Percentiles rank a stretch among this genome's conserved stretches.
These are phyloP conservation scores for Zygotorulaspora florentina DNA, from an alignment of 805 yeast genomes.

Conservation along the genomic window DNA sequence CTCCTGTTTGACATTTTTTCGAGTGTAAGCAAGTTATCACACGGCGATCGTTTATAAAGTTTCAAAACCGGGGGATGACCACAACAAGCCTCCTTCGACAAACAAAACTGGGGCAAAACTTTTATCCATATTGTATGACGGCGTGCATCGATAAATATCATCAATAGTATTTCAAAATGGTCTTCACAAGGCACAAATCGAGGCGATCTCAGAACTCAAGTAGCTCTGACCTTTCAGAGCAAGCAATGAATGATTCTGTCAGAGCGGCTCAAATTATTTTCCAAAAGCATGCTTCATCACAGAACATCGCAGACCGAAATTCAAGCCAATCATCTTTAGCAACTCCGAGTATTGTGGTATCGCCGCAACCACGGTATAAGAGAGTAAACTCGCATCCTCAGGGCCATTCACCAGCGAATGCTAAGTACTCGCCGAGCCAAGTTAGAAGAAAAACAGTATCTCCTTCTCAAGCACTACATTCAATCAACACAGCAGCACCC, in stretches of 20 bases:
- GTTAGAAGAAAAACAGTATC: background rate
- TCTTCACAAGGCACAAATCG: conserved; percentile 9
- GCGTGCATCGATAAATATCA: too few relatives aligned
- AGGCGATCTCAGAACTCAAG: conserved; percentile 7
- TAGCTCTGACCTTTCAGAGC: conserved; percentile 14
- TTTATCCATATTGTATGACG: too few relatives aligned
- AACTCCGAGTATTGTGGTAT: background rate
- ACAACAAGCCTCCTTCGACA: too few relatives aligned
- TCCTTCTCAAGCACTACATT: background rate
- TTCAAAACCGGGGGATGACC: background rate
- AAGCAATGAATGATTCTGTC: conserved; percentile 24
- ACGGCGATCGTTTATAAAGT: conserved; percentile 1
- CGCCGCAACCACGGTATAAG: conserved; percentile 4
- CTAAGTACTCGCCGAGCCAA: background rate
- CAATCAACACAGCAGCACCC: background rate
- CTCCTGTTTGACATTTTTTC: background rate
- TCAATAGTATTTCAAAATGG: conserved; percentile 2
- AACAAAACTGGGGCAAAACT: too few relatives aligned
- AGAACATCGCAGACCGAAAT: background rate
- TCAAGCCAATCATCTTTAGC: background rate
- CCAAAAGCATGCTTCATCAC: conserved; percentile 22
- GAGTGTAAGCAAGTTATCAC: background rate
- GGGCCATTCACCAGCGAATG: background rate
- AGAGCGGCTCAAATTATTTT: conserved; percentile 32
- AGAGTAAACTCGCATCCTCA: background rate